phyloP scores from a whole-genome alignment of 2,329 filamentous ascomycete species.

The Macrophomina phaseolina region DNA sequence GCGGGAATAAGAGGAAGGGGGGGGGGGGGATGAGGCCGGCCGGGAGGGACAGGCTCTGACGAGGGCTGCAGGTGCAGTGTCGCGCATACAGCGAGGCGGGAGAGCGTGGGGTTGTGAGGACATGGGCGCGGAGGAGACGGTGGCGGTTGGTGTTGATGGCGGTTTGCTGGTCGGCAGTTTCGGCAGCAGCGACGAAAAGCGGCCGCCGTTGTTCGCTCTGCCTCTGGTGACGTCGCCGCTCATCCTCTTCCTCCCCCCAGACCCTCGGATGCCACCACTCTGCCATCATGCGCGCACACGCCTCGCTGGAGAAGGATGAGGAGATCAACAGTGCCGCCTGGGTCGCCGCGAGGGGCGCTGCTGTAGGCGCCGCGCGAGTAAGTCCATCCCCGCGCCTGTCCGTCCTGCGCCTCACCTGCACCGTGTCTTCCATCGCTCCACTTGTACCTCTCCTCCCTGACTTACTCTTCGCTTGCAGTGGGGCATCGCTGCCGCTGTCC shows the following conservation, averaged over 20 bases:
- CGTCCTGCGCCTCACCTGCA: not conserved
- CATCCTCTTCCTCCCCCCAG: not conserved
- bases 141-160: not conserved
- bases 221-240: constrained; percentile 1
- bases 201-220: not conserved
- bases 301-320: constrained; percentile 62
- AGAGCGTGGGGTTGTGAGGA: not conserved
- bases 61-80: not conserved
- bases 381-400: not conserved
- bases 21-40: not conserved
- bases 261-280: not conserved
- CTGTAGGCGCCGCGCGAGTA: constrained; percentile 68
- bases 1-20: not conserved
- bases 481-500: constrained; percentile 68
- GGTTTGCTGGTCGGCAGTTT: not conserved
- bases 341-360: constrained; percentile 72
- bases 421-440: not conserved
- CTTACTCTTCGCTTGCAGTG: constrained; percentile 53
- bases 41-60: too few relatives aligned
- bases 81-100: not conserved
- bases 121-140: not conserved
- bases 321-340: constrained; percentile 74
- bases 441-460: not conserved
- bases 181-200: constrained; percentile 3
- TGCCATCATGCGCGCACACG: constrained; percentile 57